phyloP scores from a whole-genome alignment of 805 yeast genomes.

The Kluyveromyces lactis region DNA sequence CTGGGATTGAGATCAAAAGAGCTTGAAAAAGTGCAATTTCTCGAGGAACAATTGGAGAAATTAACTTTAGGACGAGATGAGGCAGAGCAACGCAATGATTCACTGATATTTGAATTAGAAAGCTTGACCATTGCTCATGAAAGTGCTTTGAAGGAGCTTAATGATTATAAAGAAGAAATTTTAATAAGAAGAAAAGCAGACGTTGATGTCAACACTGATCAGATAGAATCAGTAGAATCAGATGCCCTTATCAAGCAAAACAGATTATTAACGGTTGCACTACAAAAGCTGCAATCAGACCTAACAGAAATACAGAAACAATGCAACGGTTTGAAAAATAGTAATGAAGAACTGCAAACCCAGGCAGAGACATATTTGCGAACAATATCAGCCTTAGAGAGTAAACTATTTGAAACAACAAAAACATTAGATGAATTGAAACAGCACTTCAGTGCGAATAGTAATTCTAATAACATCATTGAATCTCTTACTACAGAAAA shows the following conservation, averaged over 20 bases:
- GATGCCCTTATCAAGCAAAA: conserved; percentile 23
- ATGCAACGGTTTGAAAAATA: conserved; percentile 21
- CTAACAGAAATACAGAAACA: conserved; percentile 11
- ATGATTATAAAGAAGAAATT: conserved; percentile 28
- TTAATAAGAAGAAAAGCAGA: conserved; percentile 11
- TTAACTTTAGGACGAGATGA: conserved; percentile 39
- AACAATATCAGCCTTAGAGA: conserved; percentile 1
- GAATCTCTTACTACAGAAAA: conserved; percentile 32
- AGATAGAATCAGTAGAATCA: conserved; percentile 5
- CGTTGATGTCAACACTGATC: conserved; percentile 2
- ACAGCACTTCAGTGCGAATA: conserved; percentile 21
- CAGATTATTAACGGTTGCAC: conserved; percentile 34
- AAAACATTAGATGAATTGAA: conserved; percentile 20
- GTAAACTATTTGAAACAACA: conserved; percentile 11
- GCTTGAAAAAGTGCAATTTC: conserved; percentile 24
- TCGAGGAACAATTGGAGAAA: conserved; percentile 30
- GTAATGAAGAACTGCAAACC: conserved; percentile 19
- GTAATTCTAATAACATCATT: conserved; percentile 27
- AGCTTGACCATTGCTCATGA: conserved; percentile 27
- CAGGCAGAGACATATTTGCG: conserved; percentile 15
- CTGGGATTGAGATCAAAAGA: conserved; percentile 10
- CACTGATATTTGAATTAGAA: conserved; percentile 22
- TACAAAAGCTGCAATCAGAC: conserved; percentile 19
- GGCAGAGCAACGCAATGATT: conserved; percentile 29
- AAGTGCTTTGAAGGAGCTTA: conserved; percentile 27